Evolutionary conservation across 1,284 basidiomycete genomes (phyloP).

Genomic region (Tilletiopsis washingtonensis): DNA sequence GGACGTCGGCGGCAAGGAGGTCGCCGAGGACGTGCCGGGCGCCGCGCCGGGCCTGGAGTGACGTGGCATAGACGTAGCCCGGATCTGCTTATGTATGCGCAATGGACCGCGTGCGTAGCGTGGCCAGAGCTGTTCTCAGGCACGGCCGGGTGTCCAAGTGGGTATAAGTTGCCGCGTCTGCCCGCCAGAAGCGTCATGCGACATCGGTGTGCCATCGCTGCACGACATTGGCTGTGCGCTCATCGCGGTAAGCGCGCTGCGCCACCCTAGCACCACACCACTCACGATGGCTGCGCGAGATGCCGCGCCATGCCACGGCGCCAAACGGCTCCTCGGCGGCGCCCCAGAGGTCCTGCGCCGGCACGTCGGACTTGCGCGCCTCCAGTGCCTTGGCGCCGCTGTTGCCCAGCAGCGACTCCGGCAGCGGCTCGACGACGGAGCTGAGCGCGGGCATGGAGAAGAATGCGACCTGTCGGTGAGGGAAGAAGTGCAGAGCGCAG

Average conservation of each 20-base stretch:
- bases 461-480: conserved; percentile 21
- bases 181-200: no score
- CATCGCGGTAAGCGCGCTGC: no score
- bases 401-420: conserved; percentile 10
- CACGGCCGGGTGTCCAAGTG: no score
- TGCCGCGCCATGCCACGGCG: conserved; percentile 29
- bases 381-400: conserved; percentile 14
- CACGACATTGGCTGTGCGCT: no score
- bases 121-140: no score
- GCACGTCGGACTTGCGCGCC: conserved; percentile 18
- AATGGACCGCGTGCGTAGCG: no score
- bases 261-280: no score
- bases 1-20: conserved; percentile 31
- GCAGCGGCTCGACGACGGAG: conserved; percentile 14
- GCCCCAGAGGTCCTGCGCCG: conserved; percentile 23
- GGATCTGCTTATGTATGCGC: no score
- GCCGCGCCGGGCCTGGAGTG: neutral
- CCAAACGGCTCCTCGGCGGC: conserved; percentile 20
- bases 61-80: no score
- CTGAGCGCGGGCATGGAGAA: conserved; percentile 31
- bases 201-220: no score
- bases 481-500: no score
- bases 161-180: no score
- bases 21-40: conserved; percentile 6
- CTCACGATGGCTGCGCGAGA: conserved; percentile 19